A percentile compares a stretch with the other conserved stretches of the same genome.
phyloP scores from a whole-genome alignment of 2,329 filamentous ascomycete genomes.

The Xylaria sp. region DNA sequence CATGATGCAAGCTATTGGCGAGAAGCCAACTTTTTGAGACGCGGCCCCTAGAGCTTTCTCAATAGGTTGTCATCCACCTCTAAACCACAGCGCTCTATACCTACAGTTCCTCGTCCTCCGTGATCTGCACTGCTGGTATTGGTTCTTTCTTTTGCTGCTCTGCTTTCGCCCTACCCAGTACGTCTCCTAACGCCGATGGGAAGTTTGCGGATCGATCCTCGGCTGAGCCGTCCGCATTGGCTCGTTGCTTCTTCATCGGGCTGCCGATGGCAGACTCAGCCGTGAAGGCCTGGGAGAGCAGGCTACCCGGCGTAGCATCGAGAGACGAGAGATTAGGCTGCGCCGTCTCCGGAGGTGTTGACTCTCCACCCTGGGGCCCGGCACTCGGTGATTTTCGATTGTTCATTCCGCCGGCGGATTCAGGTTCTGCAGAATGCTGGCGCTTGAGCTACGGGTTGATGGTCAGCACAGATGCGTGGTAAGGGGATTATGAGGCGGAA shows the following conservation, averaged over 20 bases:
- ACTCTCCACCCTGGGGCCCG: slow-evolving; percentile 54
- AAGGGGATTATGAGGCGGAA: neutral
- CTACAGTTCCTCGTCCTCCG: slow-evolving; percentile 50
- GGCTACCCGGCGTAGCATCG: slow-evolving; percentile 49
- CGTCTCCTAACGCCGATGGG: slow-evolving; percentile 56
- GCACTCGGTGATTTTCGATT: slow-evolving; percentile 60
- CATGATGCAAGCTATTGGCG: neutral
- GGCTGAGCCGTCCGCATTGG: slow-evolving; percentile 65
- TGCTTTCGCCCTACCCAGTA: slow-evolving; percentile 51
- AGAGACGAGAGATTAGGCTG: slow-evolving; percentile 49
- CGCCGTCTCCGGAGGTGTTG: slow-evolving; percentile 56
- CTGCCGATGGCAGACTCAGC: slow-evolving; percentile 69
- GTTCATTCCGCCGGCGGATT: slow-evolving; percentile 58
- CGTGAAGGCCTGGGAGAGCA: slow-evolving; percentile 58
- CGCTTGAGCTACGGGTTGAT: slow-evolving; percentile 74
- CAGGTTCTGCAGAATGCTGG: slow-evolving; percentile 78
- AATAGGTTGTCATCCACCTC: neutral
- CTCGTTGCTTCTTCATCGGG: slow-evolving; percentile 79
- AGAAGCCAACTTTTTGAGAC: neutral
- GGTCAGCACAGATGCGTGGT: slow-evolving; percentile 42
- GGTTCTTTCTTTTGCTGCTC: slow-evolving; percentile 42
- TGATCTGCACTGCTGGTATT: slow-evolving; percentile 37
- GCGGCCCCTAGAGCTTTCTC: neutral
- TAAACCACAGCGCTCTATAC: neutral
- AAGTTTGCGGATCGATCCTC: slow-evolving; percentile 54